These are phyloP conservation scores for Nakazawaea anatomiae DNA, from an alignment of 805 yeast species.

Conservation along the genomic window DNA sequence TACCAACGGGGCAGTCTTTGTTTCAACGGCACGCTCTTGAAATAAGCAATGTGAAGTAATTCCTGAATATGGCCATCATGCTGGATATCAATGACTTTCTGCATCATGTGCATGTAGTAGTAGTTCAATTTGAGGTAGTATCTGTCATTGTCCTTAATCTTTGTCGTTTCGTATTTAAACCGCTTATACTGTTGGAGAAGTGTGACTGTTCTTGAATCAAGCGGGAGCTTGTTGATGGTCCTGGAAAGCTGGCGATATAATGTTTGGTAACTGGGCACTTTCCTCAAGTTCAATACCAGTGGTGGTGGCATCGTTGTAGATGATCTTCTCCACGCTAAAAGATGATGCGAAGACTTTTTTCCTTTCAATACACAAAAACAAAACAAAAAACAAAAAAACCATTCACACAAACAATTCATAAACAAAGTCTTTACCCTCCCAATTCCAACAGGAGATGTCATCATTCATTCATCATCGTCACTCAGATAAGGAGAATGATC, in stretches of 20 bases:
- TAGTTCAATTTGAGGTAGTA: neutral
- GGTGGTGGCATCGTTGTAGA: too few species aligned
- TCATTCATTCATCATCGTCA: neutral
- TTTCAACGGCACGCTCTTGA: neutral
- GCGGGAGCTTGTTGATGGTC: neutral
- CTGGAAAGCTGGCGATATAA: slow-evolving; percentile 3
- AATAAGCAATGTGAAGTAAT: neutral
- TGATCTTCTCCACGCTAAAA: too few species aligned
- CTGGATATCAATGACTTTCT: neutral
- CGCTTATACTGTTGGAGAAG: slow-evolving; percentile 2
- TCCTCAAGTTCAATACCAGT: too few species aligned
- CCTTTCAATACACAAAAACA: too few species aligned
- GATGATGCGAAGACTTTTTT: too few species aligned
- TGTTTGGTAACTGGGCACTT: neutral
- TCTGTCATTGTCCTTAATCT: neutral
- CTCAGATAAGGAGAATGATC: slow-evolving; percentile 3
- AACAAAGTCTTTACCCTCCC: neutral
- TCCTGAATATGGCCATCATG: neutral
- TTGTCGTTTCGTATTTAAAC: neutral
- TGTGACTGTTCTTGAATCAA: neutral
- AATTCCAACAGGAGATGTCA: neutral
- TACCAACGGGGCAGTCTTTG: slow-evolving; percentile 5
- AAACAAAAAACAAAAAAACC: too few species aligned
- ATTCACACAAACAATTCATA: neutral
- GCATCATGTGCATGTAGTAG: slow-evolving; percentile 2